Base-by-base conservation (phyloP, 2,329 filamentous ascomycete species). In the Thyridium curvatum region DNA sequence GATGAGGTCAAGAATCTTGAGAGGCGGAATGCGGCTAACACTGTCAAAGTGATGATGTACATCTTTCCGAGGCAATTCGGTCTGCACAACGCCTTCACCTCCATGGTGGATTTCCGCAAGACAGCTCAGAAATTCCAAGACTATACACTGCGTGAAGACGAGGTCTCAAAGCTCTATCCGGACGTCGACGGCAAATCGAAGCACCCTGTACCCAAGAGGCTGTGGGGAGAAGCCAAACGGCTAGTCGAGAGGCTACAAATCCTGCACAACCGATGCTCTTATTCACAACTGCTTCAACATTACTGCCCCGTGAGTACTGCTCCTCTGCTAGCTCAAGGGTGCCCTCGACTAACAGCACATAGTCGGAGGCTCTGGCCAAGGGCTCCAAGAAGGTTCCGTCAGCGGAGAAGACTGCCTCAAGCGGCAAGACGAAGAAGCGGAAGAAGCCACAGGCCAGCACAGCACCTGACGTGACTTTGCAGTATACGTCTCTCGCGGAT, bases 61-160 rank as follows among this genome's bases (percentile, higher is more conserved):
- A 81, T 98, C 2, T 98, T 98, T 50, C 93, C 93, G 26, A 74
- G 83, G 10, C 90, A 97, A 53, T 97, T 95, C 53, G 78, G 79
- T 12, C 66, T 98, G 4, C 88, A 94, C 54, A 98, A 97, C 59
- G 88, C 84, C n/a, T 96, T 97, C 55, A 88, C 81, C 0, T 86
- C 81, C 5, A 63, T 67, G 4, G 71, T 84, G 13, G 74, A 93
- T 55, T 56, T 55, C 16, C 72, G 64, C 35, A 76, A 86, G 51
- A 91, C 83, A 0, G 68, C 77, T 0, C 84, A 91, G 50, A 75
- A 74, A 18, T 82, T 91, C 52, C 86, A 87, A 52, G 89, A 95
- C 58, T 94, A 95, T 55, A 90, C 84, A 0, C 58, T 88, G 10
- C 81, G 91, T 14, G 91, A 97, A 53, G 74, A 86, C 10, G 91